Base-by-base conservation (phyloP, 2,329 filamentous ascomycete genomes). In the Hortaea sp. region DNA sequence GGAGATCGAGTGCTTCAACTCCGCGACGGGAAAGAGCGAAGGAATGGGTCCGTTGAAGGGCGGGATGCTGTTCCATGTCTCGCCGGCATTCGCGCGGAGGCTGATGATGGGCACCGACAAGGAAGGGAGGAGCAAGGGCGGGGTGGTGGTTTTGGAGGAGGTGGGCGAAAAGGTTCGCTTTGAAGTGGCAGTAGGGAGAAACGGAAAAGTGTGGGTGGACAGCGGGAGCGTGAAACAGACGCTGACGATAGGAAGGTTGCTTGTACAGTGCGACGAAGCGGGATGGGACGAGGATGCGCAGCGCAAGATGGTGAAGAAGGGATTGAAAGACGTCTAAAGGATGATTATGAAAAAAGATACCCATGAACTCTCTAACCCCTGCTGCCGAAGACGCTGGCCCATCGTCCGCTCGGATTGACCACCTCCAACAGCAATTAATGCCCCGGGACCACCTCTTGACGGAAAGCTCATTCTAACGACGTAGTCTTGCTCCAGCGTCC, bases 171-270 rank as follows among this genome's bases (percentile, higher is more conserved):
- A 87, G 45, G 67, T 95, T 10, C 81, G 85, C 13, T 98, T 97
- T 64, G 92, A 98, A 72, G 85, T 94, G 49, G 90, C 90, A 0
- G 85, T 95, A 6, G 92, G 92, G 12, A 79, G 88, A 60, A 98
- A 98, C 65, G 92, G 92, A 37, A 83, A 80, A 64, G 78, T 97
- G 20, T 97, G 92, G 88, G 85, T 97, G 10, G 82, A 90, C 60
- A 88, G 84, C 47, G 85, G 84, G 29, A 84, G 74, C 51, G 69
- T 83, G 34, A 84, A 77, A 67, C 81, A 80, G 30, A 82, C 88
- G 6, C 70, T 95, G 51, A 76, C 80, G 1, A 85, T 97, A 46
- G 90, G 89, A 1, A 79, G 79, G 55, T 85, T 87, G 39, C 70
- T 98, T 41, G 76, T 77, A 57, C 79, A 86, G 62, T 84, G 83